These are phyloP conservation scores for Hylodesmum podocarpum DNA, from an alignment of 306 rosid genomes.

Conservation along the genomic window DNA sequence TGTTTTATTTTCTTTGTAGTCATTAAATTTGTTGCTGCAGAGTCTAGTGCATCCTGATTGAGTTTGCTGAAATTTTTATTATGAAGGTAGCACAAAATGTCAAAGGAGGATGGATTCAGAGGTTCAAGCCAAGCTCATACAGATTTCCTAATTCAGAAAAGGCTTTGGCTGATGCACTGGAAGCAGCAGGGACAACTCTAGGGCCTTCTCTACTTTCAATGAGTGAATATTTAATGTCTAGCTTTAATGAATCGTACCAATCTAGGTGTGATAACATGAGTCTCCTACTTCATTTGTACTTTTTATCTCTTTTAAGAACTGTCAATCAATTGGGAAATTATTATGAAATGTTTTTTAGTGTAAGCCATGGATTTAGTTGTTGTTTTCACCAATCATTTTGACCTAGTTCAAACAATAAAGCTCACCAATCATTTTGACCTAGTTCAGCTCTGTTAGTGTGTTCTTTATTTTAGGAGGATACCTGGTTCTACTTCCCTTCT, in stretches of 20 bases:
- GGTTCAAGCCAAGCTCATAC: constrained; percentile 56
- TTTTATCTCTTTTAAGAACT: constrained; percentile 6
- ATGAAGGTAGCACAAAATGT: constrained; percentile 68
- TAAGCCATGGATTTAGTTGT: neutral
- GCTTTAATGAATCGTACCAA: constrained; percentile 96
- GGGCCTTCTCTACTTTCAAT: constrained; percentile 84
- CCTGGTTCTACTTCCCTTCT: neutral
- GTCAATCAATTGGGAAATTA: constrained; percentile 3
- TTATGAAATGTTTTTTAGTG: constrained; percentile 15
- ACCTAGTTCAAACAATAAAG: neutral
- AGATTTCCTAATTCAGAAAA: constrained; percentile 73
- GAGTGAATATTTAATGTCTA: constrained; percentile 97
- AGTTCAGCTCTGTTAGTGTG: neutral
- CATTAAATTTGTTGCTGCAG: constrained; percentile 15
- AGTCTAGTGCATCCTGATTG: constrained; percentile 25
- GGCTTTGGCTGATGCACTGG: constrained; percentile 73
- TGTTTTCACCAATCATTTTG: neutral
- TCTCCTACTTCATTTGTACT: constrained; percentile 6
- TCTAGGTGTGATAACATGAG: constrained; percentile 66
- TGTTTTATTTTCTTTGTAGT: constrained; percentile 7
- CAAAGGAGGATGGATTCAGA: constrained; percentile 87
- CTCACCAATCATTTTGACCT: neutral
- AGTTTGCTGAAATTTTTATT: constrained; percentile 21
- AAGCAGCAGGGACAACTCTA: constrained; percentile 83
- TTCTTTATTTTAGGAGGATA: neutral